phyloP scores from a whole-genome alignment of 2,329 filamentous ascomycete species.

The Thermoascus crustaceus region DNA sequence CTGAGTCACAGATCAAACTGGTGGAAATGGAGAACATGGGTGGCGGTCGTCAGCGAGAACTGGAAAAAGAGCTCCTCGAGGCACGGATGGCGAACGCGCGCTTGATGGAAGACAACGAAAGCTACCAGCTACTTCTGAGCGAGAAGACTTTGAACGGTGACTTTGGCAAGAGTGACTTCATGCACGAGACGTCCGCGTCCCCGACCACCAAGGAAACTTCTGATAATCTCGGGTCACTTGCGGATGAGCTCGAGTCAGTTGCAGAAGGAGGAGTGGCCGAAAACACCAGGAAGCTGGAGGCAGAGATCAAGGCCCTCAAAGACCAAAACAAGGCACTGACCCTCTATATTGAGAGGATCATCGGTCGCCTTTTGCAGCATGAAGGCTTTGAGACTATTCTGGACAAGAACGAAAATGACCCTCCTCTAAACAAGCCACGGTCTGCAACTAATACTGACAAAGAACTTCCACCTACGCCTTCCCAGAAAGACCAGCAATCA shows the following conservation, averaged over 20 bases:
- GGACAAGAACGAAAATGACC: conserved; percentile 60
- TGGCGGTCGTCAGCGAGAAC: conserved; percentile 74
- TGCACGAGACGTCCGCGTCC: conserved; percentile 45
- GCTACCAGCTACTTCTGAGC: conserved; percentile 87
- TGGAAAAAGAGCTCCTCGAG: conserved; percentile 86
- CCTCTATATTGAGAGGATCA: conserved; percentile 98
- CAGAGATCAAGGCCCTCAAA: conserved; percentile 69
- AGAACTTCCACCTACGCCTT: conserved; percentile 70
- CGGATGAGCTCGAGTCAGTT: conserved; percentile 76
- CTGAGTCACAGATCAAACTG: conserved; percentile 90
- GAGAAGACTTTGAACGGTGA: conserved; percentile 95
- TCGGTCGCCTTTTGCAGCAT: conserved; percentile 86
- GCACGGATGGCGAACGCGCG: conserved; percentile 92
- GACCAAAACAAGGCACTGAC: conserved; percentile 97
- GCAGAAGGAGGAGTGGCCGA: conserved; percentile 56
- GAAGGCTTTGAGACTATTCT: conserved; percentile 92
- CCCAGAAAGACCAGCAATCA: conserved; percentile 42
- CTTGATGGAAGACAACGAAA: conserved; percentile 97
- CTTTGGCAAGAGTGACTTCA: conserved; percentile 73
- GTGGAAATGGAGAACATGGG: conserved; percentile 91
- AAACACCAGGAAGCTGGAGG: conserved; percentile 59
- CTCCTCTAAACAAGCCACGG: conserved; percentile 22
- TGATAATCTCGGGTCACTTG: conserved; percentile 51
- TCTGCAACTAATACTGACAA: conserved; percentile 57
- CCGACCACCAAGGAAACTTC: conserved; percentile 40